Evolutionary conservation across 371 early-diverging fungal species (phyloP).

Genomic region (Mucor ambiguus): DNA sequence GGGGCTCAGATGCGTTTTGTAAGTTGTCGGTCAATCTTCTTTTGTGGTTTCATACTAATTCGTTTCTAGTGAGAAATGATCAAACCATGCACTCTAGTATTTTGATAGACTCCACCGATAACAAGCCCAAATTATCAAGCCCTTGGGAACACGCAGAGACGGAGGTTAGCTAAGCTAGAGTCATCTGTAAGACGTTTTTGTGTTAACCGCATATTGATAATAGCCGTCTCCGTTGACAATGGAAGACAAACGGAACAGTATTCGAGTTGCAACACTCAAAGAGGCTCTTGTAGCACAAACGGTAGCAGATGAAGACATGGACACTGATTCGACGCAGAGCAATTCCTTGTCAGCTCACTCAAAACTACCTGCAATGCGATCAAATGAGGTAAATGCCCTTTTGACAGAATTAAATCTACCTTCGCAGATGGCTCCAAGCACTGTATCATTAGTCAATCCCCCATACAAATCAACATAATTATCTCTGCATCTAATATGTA

Average conservation of each 20-base stretch:
- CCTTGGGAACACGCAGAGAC: conserved; percentile 21
- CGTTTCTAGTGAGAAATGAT: conserved; percentile 15
- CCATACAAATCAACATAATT: conserved; percentile 21
- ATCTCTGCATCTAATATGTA: not conserved
- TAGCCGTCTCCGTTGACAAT: not conserved
- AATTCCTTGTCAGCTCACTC: conserved; percentile 10
- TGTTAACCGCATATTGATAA: not conserved
- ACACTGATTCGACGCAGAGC: conserved; percentile 20
- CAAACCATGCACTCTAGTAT: conserved; percentile 8
- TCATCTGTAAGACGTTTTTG: not conserved
- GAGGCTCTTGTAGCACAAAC: conserved; percentile 31
- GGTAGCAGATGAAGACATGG: conserved; percentile 1
- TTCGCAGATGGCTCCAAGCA: conserved; percentile 6
- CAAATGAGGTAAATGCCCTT: conserved; percentile 18
- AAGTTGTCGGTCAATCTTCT: conserved; percentile 2
- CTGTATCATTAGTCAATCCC: conserved; percentile 29
- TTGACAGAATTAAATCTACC: conserved; percentile 17
- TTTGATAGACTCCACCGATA: not conserved
- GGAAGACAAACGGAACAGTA: conserved; percentile 13
- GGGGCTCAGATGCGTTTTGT: conserved; percentile 42
- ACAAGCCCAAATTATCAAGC: conserved; percentile 21
- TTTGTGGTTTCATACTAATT: not conserved
- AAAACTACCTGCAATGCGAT: not conserved
- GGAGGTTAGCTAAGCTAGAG: not conserved
- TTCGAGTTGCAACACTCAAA: conserved; percentile 50